phyloP scores from a whole-genome alignment of 345 rosid genomes.

The Zanthoxylum bungeanum region DNA sequence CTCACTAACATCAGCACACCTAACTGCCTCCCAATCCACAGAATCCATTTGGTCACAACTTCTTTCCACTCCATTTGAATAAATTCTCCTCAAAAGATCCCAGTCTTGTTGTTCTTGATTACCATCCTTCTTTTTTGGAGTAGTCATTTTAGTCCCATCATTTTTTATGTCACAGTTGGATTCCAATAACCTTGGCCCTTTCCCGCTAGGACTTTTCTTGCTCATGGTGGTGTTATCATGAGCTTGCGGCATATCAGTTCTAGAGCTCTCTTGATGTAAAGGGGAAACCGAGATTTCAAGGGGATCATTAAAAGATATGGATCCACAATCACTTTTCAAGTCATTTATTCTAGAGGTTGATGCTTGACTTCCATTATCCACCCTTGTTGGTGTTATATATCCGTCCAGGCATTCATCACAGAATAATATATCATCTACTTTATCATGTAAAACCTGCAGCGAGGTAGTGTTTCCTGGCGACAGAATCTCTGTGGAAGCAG shows the following conservation, averaged over 20 bases:
- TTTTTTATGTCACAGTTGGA: not conserved
- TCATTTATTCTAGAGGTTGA: not conserved
- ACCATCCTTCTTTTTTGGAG: constrained; percentile 15
- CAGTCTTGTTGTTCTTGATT: constrained; percentile 33
- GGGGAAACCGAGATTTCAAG: not conserved
- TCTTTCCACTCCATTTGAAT: constrained; percentile 29
- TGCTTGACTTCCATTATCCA: not conserved
- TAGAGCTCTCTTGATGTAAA: not conserved
- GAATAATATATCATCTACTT: not conserved
- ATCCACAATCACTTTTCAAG: not conserved
- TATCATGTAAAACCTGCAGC: not conserved
- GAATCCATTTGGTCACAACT: constrained; percentile 40
- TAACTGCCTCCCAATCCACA: constrained; percentile 60
- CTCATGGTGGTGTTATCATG: not conserved
- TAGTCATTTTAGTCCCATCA: not conserved
- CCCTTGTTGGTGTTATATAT: not conserved
- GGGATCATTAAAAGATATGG: not conserved
- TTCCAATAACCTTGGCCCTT: not conserved
- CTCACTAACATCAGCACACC: constrained; percentile 22
- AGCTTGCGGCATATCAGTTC: not conserved
- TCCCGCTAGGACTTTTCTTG: not conserved
- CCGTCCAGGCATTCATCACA: not conserved
- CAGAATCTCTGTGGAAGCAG: not conserved
- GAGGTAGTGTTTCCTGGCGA: not conserved
- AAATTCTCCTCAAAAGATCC: constrained; percentile 35